These are phyloP conservation scores for Dactylorhiza incarnata DNA, from an alignment of 106 monocot genomes.

Conservation along the genomic window DNA sequence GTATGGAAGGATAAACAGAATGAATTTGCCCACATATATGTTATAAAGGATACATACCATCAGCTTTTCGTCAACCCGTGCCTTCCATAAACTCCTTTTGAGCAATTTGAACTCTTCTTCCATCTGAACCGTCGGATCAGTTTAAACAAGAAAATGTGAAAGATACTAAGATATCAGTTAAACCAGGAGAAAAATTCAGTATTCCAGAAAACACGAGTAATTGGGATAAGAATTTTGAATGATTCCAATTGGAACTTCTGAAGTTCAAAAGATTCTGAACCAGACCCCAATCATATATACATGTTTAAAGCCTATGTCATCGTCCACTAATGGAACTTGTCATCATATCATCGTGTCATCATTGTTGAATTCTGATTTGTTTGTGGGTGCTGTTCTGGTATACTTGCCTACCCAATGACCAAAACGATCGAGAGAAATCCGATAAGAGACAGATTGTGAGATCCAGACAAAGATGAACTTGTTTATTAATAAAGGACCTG, in stretches of 20 bases:
- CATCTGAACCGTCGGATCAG: constrained; percentile 42
- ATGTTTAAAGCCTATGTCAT: no score
- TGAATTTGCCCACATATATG: not conserved
- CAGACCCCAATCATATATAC: not conserved
- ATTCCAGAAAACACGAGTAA: not conserved
- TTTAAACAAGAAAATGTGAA: not conserved
- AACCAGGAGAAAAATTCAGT: not conserved
- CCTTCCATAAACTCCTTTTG: constrained; percentile 35
- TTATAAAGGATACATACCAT: constrained; percentile 82
- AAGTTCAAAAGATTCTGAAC: not conserved
- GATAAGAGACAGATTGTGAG: no score
- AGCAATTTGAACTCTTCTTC: constrained; percentile 70
- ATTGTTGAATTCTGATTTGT: no score
- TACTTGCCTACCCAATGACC: no score
- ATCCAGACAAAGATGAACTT: no score
- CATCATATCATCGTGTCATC: no score
- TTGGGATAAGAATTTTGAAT: not conserved
- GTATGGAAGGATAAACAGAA: not conserved
- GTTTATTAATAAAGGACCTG: no score
- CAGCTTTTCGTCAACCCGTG: constrained; percentile 40
- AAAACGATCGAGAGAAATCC: no score
- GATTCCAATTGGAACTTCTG: not conserved
- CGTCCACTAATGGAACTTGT: no score
- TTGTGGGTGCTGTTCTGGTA: no score
- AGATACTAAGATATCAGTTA: not conserved